These are phyloP conservation scores for Blumeriella jaapii DNA, from an alignment of 2,329 filamentous ascomycete genomes.

Conservation along the genomic window DNA sequence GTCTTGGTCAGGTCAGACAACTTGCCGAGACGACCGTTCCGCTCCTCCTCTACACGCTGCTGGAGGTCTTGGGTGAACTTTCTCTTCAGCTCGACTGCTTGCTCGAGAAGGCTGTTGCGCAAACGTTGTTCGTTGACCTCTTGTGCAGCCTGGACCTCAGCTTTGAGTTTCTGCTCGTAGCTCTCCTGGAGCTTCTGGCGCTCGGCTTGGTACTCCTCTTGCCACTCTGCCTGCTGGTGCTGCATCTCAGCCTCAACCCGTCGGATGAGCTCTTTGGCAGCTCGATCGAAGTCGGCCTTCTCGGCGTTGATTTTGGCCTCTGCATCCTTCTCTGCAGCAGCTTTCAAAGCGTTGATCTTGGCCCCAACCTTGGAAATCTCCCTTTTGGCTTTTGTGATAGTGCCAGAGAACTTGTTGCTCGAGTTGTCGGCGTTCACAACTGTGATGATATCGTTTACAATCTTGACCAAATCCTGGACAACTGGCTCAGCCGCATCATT, in stretches of 20 bases:
- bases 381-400: conserved; percentile 75
- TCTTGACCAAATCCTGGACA: conserved; percentile 86
- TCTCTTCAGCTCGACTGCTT: conserved; percentile 79
- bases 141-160: conserved; percentile 67
- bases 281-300: conserved; percentile 72
- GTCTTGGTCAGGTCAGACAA: conserved; percentile 67
- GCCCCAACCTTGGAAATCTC: conserved; percentile 68
- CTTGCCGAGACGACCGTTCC: conserved; percentile 74
- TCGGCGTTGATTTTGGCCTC: conserved; percentile 45
- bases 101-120: conserved; percentile 77
- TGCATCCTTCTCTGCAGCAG: conserved; percentile 66
- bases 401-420: conserved; percentile 62
- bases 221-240: conserved; percentile 71
- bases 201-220: conserved; percentile 79
- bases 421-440: conserved; percentile 83
- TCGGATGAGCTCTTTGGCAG: conserved; percentile 75
- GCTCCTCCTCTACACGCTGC: conserved; percentile 77
- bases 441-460: conserved; percentile 91
- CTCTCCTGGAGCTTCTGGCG: conserved; percentile 65
- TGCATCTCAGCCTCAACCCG: conserved; percentile 79
- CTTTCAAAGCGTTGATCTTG: conserved; percentile 62
- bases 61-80: conserved; percentile 71
- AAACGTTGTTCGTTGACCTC: conserved; percentile 74
- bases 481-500: conserved; percentile 71
- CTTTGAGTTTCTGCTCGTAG: conserved; percentile 70